Conservation (phyloP, 768 basidiomycete genomes). For the Rhizopogon vesiculosus region DNA sequence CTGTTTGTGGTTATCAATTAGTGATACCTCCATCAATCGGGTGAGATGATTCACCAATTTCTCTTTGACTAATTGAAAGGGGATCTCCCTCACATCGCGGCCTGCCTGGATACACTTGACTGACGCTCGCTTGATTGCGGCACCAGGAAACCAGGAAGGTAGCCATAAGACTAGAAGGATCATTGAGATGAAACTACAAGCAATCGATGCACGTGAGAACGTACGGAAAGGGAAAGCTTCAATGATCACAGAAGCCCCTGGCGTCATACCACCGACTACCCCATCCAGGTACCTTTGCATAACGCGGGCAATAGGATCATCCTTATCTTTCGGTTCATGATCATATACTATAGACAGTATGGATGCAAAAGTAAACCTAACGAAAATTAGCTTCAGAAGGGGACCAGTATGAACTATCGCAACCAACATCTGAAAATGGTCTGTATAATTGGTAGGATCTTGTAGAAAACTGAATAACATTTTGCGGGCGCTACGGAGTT, state of each 20-base stretch:
- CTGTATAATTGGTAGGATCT: too few species aligned
- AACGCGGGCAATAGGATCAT: constrained; percentile 33
- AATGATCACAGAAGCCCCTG: constrained; percentile 11
- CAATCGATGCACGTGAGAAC: not conserved
- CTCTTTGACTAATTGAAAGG: not conserved
- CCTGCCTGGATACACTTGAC: constrained; percentile 9
- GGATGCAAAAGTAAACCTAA: constrained; percentile 30
- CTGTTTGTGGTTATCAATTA: too few species aligned
- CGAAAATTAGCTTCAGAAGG: not conserved
- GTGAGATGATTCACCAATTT: not conserved
- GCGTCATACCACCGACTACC: constrained; percentile 12
- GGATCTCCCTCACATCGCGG: constrained; percentile 18
- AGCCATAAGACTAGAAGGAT: too few species aligned
- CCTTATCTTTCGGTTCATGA: constrained; percentile 27
- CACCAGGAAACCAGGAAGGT: too few species aligned
- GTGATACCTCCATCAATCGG: too few species aligned
- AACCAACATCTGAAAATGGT: too few species aligned
- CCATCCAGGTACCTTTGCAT: constrained; percentile 28
- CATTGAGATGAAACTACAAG: not conserved
- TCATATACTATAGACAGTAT: constrained; percentile 40
- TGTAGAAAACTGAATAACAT: too few species aligned
- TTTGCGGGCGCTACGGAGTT: too few species aligned
- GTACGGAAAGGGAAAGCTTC: constrained; percentile 18
- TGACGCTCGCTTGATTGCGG: too few species aligned
- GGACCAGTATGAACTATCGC: not conserved